A percentile compares a stretch with the other conserved stretches of the same genome.
These are phyloP conservation scores for Eucalyptus marginata DNA, from an alignment of 345 rosid species.

Conservation along the genomic window DNA sequence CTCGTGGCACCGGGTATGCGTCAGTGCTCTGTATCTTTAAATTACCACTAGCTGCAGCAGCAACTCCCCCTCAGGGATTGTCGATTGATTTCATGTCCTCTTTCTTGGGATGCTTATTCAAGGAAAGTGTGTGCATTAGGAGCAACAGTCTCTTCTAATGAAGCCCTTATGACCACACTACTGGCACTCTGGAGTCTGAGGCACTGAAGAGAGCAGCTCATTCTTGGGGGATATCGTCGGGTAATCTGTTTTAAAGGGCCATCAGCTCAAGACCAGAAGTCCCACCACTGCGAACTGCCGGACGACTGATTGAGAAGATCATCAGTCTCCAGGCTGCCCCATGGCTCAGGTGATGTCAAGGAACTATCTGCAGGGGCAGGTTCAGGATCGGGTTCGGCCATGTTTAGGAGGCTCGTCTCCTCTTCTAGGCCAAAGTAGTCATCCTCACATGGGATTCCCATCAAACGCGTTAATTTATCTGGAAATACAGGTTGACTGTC, in stretches of 20 bases:
- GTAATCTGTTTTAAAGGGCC: background rate
- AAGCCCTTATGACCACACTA: background rate
- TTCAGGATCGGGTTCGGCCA: constrained; percentile 6
- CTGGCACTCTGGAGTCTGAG: background rate
- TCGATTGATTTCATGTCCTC: background rate
- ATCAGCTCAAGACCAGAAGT: constrained; percentile 29
- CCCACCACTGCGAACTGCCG: constrained; percentile 25
- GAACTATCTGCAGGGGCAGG: constrained; percentile 1
- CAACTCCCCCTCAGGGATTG: background rate
- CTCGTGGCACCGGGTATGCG: background rate
- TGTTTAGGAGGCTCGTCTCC: constrained; percentile 4
- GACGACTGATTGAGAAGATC: constrained; percentile 19
- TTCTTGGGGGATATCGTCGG: background rate
- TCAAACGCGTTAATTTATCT: background rate
- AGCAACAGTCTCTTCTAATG: background rate
- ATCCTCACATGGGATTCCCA: background rate
- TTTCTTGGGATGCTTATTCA: background rate
- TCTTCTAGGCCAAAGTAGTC: constrained; percentile 7
- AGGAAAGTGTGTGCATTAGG: background rate
- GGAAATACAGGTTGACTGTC: background rate
- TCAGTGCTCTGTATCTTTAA: background rate
- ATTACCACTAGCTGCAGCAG: background rate
- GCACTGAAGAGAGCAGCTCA: background rate
- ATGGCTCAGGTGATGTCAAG: constrained; percentile 23
- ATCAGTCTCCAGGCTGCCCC: constrained; percentile 23